Evolutionary conservation across 768 basidiomycete genomes (phyloP).

Genomic region (Daedaleopsis nitida): DNA sequence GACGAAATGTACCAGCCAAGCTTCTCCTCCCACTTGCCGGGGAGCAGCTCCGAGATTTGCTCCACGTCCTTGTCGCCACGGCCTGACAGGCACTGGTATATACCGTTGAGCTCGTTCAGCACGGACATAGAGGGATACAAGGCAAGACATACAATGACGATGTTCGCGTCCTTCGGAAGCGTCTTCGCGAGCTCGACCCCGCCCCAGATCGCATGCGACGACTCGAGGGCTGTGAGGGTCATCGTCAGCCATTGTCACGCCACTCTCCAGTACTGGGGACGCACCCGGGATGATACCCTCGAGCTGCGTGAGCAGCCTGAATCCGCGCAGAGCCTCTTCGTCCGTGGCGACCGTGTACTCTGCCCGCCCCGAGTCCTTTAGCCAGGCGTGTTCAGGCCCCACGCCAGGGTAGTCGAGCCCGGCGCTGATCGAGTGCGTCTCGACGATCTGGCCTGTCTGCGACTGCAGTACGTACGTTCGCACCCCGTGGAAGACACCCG

Average conservation of each 20-base stretch:
- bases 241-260: not conserved
- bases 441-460: slow-evolving; percentile 87
- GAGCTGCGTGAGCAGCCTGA: slow-evolving; percentile 86
- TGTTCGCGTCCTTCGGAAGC: slow-evolving; percentile 78
- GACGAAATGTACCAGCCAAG: slow-evolving; percentile 71
- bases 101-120: not conserved
- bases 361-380: slow-evolving; percentile 92
- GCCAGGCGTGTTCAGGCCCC: slow-evolving; percentile 96
- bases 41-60: slow-evolving; percentile 91
- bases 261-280: slow-evolving; percentile 21
- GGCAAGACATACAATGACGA: slow-evolving; percentile 78
- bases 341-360: slow-evolving; percentile 95
- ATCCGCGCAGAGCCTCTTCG: slow-evolving; percentile 90
- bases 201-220: slow-evolving; percentile 95
- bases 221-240: slow-evolving; percentile 75
- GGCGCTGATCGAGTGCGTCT: slow-evolving; percentile 96
- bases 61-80: slow-evolving; percentile 98
- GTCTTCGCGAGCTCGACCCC: slow-evolving; percentile 84
- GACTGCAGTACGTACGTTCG: slow-evolving; percentile 95
- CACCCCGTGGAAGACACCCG: slow-evolving; percentile 95
- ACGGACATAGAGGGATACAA: not conserved
- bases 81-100: slow-evolving; percentile 83
- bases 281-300: slow-evolving; percentile 97
- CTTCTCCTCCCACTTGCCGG: slow-evolving; percentile 89
- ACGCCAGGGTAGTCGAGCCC: slow-evolving; percentile 97